A percentile compares a stretch with the other conserved stretches of the same genome.
These are phyloP conservation scores for Aspergillus carbonarius DNA, from an alignment of 2,329 filamentous ascomycete species.

Conservation along the genomic window DNA sequence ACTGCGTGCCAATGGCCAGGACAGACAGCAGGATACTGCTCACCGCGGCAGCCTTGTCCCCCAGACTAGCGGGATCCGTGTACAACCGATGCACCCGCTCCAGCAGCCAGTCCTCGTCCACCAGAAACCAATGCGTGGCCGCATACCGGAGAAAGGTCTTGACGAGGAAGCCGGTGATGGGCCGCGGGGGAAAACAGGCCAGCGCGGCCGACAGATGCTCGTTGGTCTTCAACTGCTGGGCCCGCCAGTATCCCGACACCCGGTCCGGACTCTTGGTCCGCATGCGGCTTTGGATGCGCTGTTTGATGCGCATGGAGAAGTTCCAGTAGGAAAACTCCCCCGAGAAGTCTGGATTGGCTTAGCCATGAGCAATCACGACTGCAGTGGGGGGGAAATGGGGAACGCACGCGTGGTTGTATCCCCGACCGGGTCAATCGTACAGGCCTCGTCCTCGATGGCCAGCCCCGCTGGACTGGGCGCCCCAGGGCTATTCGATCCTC, in stretches of 20 bases:
- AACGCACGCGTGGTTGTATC: conserved; percentile 15
- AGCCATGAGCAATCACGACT: too few relatives aligned
- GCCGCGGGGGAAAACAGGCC: conserved; percentile 47
- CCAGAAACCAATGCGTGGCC: conserved; percentile 52
- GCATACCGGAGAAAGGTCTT: conserved; percentile 51
- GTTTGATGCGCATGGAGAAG: conserved; percentile 53
- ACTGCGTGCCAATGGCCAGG: conserved; percentile 54
- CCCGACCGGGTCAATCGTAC: conserved; percentile 15
- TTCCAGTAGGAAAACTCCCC: conserved; percentile 57
- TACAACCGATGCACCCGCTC: conserved; percentile 46
- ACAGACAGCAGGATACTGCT: conserved; percentile 50
- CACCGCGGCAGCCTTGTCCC: conserved; percentile 42
- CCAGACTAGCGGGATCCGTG: conserved; percentile 36
- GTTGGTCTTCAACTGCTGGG: conserved; percentile 48
- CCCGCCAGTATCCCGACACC: conserved; percentile 45
- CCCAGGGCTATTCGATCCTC: neutral
- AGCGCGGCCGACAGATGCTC: conserved; percentile 40
- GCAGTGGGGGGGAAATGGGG: too few relatives aligned
- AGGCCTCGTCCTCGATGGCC: conserved; percentile 11
- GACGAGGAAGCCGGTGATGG: conserved; percentile 50
- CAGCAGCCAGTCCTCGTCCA: conserved; percentile 47
- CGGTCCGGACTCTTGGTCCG: conserved; percentile 27
- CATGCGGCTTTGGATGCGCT: conserved; percentile 47
- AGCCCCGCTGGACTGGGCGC: neutral
- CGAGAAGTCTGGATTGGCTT: conserved; percentile 45